Evolutionary conservation across 2,329 filamentous ascomycete genomes (phyloP).

Genomic region (Keithomyces neogunnii): DNA sequence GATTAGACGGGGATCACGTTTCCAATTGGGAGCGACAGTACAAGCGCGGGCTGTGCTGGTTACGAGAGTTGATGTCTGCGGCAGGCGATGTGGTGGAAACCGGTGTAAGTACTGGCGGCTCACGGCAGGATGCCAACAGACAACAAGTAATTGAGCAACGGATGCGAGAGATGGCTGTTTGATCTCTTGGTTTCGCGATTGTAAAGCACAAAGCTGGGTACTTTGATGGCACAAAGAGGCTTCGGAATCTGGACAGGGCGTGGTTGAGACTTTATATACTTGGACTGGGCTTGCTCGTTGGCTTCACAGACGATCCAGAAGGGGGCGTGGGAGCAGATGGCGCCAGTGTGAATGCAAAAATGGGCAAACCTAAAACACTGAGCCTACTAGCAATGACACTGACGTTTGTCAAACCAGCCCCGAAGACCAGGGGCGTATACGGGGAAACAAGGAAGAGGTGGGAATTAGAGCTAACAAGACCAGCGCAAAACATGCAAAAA

Average conservation of each 20-base stretch:
- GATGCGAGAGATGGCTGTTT: neutral
- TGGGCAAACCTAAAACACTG: neutral
- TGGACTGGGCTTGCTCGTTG: neutral
- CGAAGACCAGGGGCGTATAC: too few species aligned
- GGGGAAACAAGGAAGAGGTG: too few species aligned
- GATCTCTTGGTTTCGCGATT: neutral
- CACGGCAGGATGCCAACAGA: too few species aligned
- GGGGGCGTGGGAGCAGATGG: neutral
- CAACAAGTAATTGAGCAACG: too few species aligned
- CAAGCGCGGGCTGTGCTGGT: too few species aligned
- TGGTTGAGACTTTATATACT: slow-evolving; percentile 9
- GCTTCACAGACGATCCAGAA: neutral
- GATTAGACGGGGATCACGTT: neutral
- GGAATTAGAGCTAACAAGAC: too few species aligned
- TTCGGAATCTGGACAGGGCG: neutral
- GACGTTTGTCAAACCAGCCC: too few species aligned
- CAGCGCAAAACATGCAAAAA: neutral
- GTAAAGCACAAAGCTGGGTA: neutral
- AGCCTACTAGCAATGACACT: too few species aligned
- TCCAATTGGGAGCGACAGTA: neutral
- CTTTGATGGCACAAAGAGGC: too few species aligned
- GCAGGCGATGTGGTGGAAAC: too few species aligned
- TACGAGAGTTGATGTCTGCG: too few species aligned
- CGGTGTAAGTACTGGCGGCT: too few species aligned
- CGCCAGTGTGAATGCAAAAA: neutral